These are phyloP conservation scores for Psidium friedrichsthalianum DNA, from an alignment of 345 rosid species.

Conservation along the genomic window DNA sequence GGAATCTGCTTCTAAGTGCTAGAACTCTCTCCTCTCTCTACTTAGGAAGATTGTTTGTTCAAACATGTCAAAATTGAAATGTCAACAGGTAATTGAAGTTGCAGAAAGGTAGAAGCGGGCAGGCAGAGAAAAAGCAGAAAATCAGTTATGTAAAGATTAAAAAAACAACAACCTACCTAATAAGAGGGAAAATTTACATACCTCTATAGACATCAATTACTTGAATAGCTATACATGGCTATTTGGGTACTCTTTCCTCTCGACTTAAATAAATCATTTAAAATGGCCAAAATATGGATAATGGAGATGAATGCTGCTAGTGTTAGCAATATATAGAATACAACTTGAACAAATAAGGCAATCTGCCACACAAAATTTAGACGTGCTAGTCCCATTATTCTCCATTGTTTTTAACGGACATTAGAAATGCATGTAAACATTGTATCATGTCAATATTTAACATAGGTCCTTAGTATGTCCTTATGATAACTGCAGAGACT, in stretches of 20 bases:
- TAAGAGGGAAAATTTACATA: background rate
- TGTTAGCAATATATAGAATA: background rate
- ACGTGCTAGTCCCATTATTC: background rate
- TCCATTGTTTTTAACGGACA: background rate
- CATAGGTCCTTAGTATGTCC: background rate
- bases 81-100: background rate
- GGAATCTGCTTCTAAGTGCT: background rate
- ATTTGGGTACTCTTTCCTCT: background rate
- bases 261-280: background rate
- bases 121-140: background rate
- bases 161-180: background rate
- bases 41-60: background rate
- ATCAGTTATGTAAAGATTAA: background rate
- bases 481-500: background rate
- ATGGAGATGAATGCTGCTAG: background rate
- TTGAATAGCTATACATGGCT: background rate
- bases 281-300: background rate
- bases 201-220: background rate
- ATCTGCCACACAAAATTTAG: background rate
- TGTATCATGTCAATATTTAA: background rate
- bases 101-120: background rate
- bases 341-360: background rate
- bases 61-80: background rate
- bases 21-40: background rate
- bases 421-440: background rate